Base-by-base conservation (phyloP, 225 moss, liverwort and hornwort species). In the Pseudoscleropodium purum region DNA sequence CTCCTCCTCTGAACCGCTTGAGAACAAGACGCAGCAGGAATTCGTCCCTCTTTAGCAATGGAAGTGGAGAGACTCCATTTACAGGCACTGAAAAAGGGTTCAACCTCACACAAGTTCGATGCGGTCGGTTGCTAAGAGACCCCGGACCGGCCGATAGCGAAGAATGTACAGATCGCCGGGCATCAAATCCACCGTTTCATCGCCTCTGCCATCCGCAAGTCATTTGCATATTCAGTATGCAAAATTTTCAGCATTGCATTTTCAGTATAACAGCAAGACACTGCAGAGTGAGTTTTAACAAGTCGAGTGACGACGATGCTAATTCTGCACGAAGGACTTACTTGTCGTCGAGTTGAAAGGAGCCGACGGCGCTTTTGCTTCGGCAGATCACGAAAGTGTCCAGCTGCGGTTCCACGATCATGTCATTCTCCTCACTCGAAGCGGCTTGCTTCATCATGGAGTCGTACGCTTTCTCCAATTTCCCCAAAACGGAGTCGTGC, bases 261-360 rank as follows among this genome's bases (percentile, higher is more conserved):
- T 19, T 67, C 68, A 68, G n/a, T 27, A 68, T 13, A 34, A 13
- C 25, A 63, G 21, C 61, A 81, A 81, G 19, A 56, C 30, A 57
- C 45, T 75, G 85, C 61, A 85, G 65, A 9, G 68, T 29, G 29
- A 45, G 66, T 49, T 64, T 54, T 18, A 29, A 47, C n/a, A 11
- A 54, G 56, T 20, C 74, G 61, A 47, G 61, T n/a, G 30, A 74
- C 63, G 88, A 62, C 11, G n/a, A 61, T 81, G 24, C 49, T 15
- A 23, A 1, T 79, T 79, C 29, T 87, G 26, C 49, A 47, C 49
- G 39, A 79, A 82, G 24, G 37, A 84, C 95, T 92, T 95, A 97
- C 98, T 94, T 97, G 72, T 96, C 96, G 83, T 97, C 99, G 20
- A 97, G 93, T 83, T 99, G 96, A 76, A 96, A 96, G 78, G 99